Percentiles rank a stretch among this genome's conserved stretches.
phyloP scores from a whole-genome alignment of 148 eudicot genomes.

The Persicaria maculosa region DNA sequence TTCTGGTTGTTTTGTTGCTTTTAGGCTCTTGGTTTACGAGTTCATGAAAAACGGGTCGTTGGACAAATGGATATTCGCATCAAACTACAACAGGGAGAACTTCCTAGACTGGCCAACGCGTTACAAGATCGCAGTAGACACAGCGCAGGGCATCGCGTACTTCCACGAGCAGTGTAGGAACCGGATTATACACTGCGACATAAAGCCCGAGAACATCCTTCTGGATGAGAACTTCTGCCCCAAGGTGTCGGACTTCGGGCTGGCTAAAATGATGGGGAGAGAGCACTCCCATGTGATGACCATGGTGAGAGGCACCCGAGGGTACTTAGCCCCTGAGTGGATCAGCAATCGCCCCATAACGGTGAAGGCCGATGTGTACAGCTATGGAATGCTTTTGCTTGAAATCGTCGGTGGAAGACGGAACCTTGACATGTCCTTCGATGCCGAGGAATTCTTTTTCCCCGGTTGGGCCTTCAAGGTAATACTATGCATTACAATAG shows the following conservation, averaged over 20 bases:
- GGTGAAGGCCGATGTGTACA: constrained; percentile 87
- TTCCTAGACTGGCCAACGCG: constrained; percentile 80
- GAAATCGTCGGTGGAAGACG: constrained; percentile 90
- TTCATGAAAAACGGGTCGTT: constrained; percentile 91
- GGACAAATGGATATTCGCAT: constrained; percentile 90
- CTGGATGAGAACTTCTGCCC: constrained; percentile 81
- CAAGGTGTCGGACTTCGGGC: constrained; percentile 84
- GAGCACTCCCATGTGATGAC: constrained; percentile 82
- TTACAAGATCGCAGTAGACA: constrained; percentile 65
- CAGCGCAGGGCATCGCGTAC: constrained; percentile 91
- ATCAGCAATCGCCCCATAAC: constrained; percentile 84
- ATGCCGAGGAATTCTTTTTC: constrained; percentile 69
- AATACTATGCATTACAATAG: background rate
- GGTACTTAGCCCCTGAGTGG: constrained; percentile 96
- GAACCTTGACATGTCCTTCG: constrained; percentile 75
- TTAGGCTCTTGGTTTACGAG: constrained; percentile 86
- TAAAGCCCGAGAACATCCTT: constrained; percentile 89
- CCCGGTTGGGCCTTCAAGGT: constrained; percentile 97
- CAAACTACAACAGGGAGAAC: constrained; percentile 31
- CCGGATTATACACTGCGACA: constrained; percentile 86
- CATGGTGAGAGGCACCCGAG: constrained; percentile 94
- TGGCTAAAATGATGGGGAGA: constrained; percentile 81
- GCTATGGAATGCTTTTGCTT: constrained; percentile 84
- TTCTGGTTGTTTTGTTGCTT: background rate
- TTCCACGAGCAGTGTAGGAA: constrained; percentile 93